These are phyloP conservation scores for Cnidoscolus chayamansa DNA, from an alignment of 441 rosid species.

Conservation along the genomic window DNA sequence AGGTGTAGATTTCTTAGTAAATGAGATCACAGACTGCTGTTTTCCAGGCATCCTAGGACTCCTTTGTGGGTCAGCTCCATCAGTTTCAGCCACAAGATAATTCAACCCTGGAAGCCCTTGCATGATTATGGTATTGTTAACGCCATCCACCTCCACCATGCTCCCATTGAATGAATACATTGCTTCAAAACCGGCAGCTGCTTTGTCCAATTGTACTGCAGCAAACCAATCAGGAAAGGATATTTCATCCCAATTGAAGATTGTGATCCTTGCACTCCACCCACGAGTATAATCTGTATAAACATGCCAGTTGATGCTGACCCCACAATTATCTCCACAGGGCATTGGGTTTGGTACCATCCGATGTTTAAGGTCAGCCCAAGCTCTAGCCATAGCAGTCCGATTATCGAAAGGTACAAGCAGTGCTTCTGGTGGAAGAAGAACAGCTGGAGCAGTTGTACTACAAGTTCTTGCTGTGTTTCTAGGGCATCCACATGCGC, in stretches of 20 bases:
- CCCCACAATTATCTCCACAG: conserved; percentile 82
- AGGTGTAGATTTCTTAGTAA: conserved; percentile 72
- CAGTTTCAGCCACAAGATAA: conserved; percentile 63
- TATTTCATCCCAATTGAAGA: conserved; percentile 84
- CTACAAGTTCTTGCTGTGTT: conserved; percentile 53
- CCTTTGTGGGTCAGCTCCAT: conserved; percentile 48
- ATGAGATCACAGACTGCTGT: conserved; percentile 88
- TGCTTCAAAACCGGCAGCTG: conserved; percentile 63
- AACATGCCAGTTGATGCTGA: conserved; percentile 87
- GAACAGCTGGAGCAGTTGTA: conserved; percentile 59
- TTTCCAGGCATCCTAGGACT: conserved; percentile 75
- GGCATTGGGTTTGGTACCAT: conserved; percentile 71
- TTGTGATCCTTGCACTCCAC: conserved; percentile 80
- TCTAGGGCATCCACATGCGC: conserved; percentile 80
- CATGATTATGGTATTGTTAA: conserved; percentile 61
- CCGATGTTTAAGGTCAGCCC: conserved; percentile 64
- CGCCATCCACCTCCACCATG: conserved; percentile 37
- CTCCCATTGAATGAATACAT: conserved; percentile 79
- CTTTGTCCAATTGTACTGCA: conserved; percentile 60
- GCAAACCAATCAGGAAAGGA: conserved; percentile 81
- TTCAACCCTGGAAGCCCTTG: conserved; percentile 79
- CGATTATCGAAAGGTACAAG: conserved; percentile 81
- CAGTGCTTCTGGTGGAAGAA: conserved; percentile 73
- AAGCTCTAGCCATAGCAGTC: conserved; percentile 46
- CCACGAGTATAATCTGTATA: conserved; percentile 64